Conservation (phyloP, 2,329 filamentous ascomycete species). For the Colletotrichum sansevieriae region DNA sequence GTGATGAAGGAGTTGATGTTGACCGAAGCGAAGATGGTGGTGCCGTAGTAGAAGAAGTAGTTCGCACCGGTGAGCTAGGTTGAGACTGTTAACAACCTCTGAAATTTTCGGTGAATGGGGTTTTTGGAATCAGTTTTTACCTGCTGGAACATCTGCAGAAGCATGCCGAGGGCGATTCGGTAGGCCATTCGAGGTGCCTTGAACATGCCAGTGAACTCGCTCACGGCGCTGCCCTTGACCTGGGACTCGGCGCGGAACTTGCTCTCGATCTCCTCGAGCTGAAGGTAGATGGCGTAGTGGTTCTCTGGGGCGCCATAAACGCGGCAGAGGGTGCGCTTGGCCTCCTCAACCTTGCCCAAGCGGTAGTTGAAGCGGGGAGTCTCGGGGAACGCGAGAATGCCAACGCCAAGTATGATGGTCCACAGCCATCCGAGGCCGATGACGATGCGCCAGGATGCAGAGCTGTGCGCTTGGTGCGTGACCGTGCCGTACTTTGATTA, state of each 20-base stretch:
- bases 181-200: slow-evolving; percentile 74
- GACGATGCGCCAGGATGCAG: slow-evolving; percentile 72
- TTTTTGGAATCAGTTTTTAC: slow-evolving; percentile 54
- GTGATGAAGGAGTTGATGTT: slow-evolving; percentile 72
- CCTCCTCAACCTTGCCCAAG: slow-evolving; percentile 60
- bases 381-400: slow-evolving; percentile 65
- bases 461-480: slow-evolving; percentile 56
- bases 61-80: slow-evolving; percentile 65
- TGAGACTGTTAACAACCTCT: background rate
- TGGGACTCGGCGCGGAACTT: slow-evolving; percentile 64
- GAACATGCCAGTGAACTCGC: slow-evolving; percentile 70
- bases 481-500: slow-evolving; percentile 68
- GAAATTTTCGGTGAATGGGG: no score
- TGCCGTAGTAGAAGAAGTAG: slow-evolving; percentile 76
- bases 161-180: slow-evolving; percentile 70
- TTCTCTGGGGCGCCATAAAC: slow-evolving; percentile 61
- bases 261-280: slow-evolving; percentile 66
- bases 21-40: slow-evolving; percentile 62
- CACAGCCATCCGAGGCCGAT: slow-evolving; percentile 66
- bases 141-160: slow-evolving; percentile 76
- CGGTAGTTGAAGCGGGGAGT: slow-evolving; percentile 66
- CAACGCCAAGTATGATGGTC: slow-evolving; percentile 61
- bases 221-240: slow-evolving; percentile 55
- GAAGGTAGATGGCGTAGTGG: slow-evolving; percentile 59
- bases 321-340: slow-evolving; percentile 60